Conservation (phyloP, 257 asterid genomes). For the Nicotiana paniculata region DNA sequence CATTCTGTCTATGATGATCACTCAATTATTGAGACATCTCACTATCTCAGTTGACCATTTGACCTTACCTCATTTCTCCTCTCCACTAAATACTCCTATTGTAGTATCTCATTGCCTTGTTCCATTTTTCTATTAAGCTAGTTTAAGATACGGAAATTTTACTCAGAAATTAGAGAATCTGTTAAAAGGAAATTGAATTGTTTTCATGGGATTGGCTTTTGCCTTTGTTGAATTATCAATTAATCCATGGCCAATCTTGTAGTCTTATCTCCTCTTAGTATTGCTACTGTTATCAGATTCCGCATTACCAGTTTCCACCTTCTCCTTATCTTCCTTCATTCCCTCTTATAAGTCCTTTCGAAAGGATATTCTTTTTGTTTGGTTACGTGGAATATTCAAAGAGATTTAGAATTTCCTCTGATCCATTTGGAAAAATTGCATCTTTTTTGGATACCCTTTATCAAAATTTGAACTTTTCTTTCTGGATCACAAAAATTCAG, state of each 20-base stretch:
- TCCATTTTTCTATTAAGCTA: neutral
- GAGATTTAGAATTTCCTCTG: neutral
- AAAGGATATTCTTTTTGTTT: neutral
- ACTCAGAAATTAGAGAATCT: neutral
- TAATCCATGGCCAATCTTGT: constrained; percentile 26
- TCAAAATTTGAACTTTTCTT: neutral
- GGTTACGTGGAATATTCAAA: neutral
- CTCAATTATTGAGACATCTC: neutral
- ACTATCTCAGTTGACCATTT: neutral
- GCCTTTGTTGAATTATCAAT: neutral
- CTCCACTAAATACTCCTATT: neutral
- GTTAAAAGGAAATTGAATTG: neutral
- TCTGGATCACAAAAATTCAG: neutral
- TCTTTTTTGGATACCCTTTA: neutral
- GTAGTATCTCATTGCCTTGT: neutral
- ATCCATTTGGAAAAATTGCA: neutral
- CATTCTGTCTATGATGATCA: neutral
- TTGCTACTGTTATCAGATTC: constrained; percentile 16
- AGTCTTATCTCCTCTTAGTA: neutral
- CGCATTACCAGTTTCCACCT: constrained; percentile 40
- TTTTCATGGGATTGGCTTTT: constrained; percentile 20
- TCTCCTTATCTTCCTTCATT: constrained; percentile 47
- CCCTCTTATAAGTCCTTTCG: constrained; percentile 28
- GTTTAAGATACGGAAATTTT: neutral
- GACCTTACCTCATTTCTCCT: neutral